These are phyloP conservation scores for Phoenix roebelenii DNA, from an alignment of 176 grass and related monocot species.

Conservation along the genomic window DNA sequence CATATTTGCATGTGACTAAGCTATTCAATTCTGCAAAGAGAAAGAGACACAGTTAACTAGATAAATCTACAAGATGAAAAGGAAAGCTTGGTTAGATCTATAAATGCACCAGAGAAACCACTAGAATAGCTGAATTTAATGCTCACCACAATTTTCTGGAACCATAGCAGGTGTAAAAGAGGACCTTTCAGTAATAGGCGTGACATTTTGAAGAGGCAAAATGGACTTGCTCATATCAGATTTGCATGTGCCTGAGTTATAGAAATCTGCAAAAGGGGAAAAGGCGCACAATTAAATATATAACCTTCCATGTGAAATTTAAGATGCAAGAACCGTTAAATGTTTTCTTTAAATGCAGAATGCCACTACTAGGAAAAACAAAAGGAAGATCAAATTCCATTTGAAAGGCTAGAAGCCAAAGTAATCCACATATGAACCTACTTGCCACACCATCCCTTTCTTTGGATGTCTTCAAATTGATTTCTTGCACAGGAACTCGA, in stretches of 20 bases:
- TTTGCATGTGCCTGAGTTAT: slow-evolving; percentile 13
- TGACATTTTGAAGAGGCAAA: slow-evolving; percentile 25
- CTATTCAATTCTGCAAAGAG: slow-evolving; percentile 28
- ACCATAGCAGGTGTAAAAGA: slow-evolving; percentile 27
- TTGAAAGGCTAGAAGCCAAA: not conserved
- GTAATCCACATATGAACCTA: not conserved
- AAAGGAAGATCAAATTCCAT: slow-evolving; percentile 2
- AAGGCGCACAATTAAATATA: not conserved
- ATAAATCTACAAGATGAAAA: no score
- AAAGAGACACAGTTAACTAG: not conserved
- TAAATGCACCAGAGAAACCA: no score
- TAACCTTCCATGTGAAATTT: no score
- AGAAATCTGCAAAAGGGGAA: slow-evolving; percentile 31
- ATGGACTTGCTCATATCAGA: slow-evolving; percentile 15
- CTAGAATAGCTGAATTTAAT: slow-evolving; percentile 12
- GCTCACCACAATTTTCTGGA: slow-evolving; percentile 22
- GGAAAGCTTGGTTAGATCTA: no score
- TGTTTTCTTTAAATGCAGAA: no score
- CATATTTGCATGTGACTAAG: slow-evolving; percentile 25
- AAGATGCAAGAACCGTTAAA: no score
- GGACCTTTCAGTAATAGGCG: slow-evolving; percentile 12
- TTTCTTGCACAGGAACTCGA: slow-evolving; percentile 23
- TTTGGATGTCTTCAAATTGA: slow-evolving; percentile 20
- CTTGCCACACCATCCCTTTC: slow-evolving; percentile 9
- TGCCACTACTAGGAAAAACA: slow-evolving; percentile 4